Evolutionary conservation across 2,329 filamentous ascomycete species (phyloP).

Genomic region (Teratosphaeriaceae sp.): DNA sequence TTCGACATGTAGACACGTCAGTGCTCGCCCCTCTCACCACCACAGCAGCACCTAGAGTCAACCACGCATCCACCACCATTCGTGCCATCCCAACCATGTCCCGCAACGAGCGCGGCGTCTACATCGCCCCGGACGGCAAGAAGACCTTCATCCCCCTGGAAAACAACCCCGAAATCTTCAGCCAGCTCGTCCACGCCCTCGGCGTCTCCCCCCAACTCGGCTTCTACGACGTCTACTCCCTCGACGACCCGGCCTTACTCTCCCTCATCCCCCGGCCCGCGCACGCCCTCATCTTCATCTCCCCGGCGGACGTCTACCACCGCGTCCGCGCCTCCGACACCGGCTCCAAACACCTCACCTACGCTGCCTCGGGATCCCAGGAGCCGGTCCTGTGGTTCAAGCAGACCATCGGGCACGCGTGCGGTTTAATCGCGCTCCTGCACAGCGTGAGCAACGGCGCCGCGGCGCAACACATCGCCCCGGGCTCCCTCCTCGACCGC

Average conservation of each 20-base stretch:
- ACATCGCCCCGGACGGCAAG: conserved; percentile 19
- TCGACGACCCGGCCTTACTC: conserved; percentile 45
- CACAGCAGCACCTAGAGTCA: background rate
- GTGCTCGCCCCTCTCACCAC: no score
- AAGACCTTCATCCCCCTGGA: conserved; percentile 34
- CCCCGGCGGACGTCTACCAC: conserved; percentile 37
- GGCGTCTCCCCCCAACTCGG: conserved; percentile 41
- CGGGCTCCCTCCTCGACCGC: conserved; percentile 38
- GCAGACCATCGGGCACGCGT: conserved; percentile 53
- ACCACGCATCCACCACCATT: no score
- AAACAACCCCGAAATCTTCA: conserved; percentile 52
- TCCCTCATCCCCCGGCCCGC: conserved; percentile 46
- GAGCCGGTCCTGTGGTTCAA: conserved; percentile 54
- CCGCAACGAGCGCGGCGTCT: conserved; percentile 18
- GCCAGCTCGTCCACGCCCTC: conserved; percentile 42
- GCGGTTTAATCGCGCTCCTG: conserved; percentile 52
- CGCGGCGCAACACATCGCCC: conserved; percentile 35
- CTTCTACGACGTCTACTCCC: conserved; percentile 50
- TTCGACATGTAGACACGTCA: background rate
- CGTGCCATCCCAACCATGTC: no score
- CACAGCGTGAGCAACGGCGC: conserved; percentile 49
- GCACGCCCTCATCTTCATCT: conserved; percentile 50
- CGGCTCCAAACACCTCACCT: conserved; percentile 30
- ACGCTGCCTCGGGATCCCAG: conserved; percentile 39
- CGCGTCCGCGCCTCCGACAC: conserved; percentile 38